Evolutionary conservation across 108 stramenopile species (phyloP).

Genomic region (Epipyxis sp.): DNA sequence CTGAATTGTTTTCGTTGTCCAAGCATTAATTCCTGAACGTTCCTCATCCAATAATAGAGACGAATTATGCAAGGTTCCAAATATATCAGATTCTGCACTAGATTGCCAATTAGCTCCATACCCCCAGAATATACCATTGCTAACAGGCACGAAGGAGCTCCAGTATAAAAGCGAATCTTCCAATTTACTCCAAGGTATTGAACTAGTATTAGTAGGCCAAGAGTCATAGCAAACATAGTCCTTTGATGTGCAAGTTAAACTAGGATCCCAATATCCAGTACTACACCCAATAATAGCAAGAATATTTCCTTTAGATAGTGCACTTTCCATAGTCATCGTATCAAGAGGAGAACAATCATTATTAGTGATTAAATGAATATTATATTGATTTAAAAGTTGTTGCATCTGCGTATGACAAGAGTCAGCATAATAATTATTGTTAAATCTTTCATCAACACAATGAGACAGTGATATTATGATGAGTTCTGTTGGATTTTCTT

Average conservation of each 20-base stretch:
- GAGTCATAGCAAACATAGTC: constrained; percentile 28
- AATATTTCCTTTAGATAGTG: background rate
- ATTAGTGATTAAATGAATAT: background rate
- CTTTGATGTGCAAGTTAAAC: background rate
- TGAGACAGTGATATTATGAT: constrained; percentile 11
- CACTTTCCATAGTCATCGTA: background rate
- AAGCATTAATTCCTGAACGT: constrained; percentile 25
- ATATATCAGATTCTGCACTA: background rate
- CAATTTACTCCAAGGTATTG: background rate
- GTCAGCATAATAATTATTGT: too few species aligned
- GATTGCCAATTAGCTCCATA: constrained; percentile 24
- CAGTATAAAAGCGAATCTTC: background rate
- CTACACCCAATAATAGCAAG: constrained; percentile 14
- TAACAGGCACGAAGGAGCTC: background rate
- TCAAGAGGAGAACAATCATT: constrained; percentile 8
- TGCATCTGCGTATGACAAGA: background rate
- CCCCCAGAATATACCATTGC: background rate
- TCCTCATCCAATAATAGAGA: constrained; percentile 13
- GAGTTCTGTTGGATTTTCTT: background rate
- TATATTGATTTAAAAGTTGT: background rate
- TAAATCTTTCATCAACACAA: constrained; percentile 8
- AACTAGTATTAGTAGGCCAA: background rate
- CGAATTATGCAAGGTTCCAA: constrained; percentile 4
- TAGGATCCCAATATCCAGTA: background rate
- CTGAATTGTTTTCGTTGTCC: background rate